phyloP scores from a whole-genome alignment of 2,329 filamentous ascomycete genomes.

The Colletotrichum plurivorum region DNA sequence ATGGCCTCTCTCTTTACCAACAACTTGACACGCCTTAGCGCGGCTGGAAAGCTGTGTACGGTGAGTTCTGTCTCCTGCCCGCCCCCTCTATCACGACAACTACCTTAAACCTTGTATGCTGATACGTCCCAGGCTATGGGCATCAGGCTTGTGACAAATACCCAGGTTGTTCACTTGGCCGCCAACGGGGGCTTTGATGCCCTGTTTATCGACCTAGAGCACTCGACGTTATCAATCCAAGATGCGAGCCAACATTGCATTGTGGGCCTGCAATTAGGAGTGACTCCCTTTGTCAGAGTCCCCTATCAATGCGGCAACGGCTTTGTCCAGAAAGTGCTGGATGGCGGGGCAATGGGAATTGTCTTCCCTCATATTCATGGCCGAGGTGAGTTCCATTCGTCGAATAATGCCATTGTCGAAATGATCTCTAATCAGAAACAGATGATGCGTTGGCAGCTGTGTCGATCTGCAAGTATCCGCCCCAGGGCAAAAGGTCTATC shows the following conservation, averaged over 20 bases:
- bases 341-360: slow-evolving; percentile 46
- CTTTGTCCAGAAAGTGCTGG: slow-evolving; percentile 46
- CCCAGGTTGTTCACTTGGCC: slow-evolving; percentile 50
- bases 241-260: slow-evolving; percentile 49
- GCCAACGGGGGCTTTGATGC: slow-evolving; percentile 52
- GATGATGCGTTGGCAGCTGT: slow-evolving; percentile 47
- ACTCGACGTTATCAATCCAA: slow-evolving; percentile 49
- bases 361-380: slow-evolving; percentile 46
- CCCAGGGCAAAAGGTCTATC: slow-evolving; percentile 44
- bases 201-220: slow-evolving; percentile 57
- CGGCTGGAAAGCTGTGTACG: slow-evolving; percentile 22
- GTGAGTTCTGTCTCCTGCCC: background rate
- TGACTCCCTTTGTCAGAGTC: slow-evolving; percentile 44
- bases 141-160: slow-evolving; percentile 48
- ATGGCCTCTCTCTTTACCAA: slow-evolving; percentile 27
- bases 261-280: slow-evolving; percentile 41
- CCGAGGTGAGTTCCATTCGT: background rate
- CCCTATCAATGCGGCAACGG: slow-evolving; percentile 45
- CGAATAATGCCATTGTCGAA: background rate
- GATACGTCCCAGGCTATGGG: slow-evolving; percentile 43
- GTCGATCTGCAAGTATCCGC: slow-evolving; percentile 46
- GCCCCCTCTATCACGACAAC: no score
- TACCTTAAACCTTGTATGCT: background rate
- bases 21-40: slow-evolving; percentile 17
- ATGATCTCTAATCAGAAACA: background rate